Base-by-base conservation (phyloP, 2,329 filamentous ascomycete species). In the Paecilomyces sp. region DNA sequence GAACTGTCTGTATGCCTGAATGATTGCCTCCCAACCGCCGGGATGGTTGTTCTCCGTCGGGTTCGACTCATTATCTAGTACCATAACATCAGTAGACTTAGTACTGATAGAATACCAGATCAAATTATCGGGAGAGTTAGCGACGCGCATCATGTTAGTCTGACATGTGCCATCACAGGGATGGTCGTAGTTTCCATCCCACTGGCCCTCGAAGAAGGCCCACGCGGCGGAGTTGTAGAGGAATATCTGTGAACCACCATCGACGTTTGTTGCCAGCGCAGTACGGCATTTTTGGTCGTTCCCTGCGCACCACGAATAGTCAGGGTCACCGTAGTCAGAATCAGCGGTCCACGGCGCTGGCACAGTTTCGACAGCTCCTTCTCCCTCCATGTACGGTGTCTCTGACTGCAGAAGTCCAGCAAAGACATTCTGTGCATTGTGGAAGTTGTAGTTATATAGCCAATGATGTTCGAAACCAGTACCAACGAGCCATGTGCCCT, bases 381-480 rank as follows among this genome's bases (percentile, higher is more conserved):
- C 55, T 0, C 71, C 70, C 60, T 74, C 71, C 69, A 72, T 72
- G 52, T 75, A 75, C 0, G 72, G 70, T 0, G 66, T 69, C 51
- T 75, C 72, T n/a, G 65, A 66, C 60, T 75, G 73, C 28, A 72
- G 60, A 30, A 73, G 63, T 6, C 70, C 77, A 3, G 72, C 70
- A 61, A 75, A 81, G 25, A 81, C 68, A 53, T 79, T 77, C 47
- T 69, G 60, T 0, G 77, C 74, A 22, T 73, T 68, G 63, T 76
- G 69, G 65, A 81, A 73, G 57, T 80, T 78, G 65, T 80, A 82
- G 60, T 80, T 73, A 65, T 82, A 82, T 1, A 81, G 68, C 62
- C 75, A 74, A 58, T 76, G 72, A 68, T 82, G 80, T 64, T 82
- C 79, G 3, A 74, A 77, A 0, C 75, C 74, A 0, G 76, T 79